Base-by-base conservation (phyloP, 2,329 filamentous ascomycete species). In the Colletotrichum orchidophilum region DNA sequence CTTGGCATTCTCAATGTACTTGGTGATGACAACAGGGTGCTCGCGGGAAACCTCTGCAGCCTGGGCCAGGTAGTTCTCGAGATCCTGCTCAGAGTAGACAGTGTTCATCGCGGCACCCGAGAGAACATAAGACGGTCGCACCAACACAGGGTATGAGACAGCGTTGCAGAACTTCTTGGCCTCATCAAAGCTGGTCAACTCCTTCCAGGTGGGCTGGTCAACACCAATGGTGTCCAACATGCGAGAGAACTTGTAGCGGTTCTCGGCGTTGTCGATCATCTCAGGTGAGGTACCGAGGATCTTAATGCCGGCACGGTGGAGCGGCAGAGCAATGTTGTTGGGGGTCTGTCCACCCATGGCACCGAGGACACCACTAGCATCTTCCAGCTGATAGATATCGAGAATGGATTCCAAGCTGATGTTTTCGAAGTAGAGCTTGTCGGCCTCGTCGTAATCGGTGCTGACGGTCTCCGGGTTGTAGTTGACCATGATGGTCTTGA, bases 91-190 rank as follows among this genome's bases (percentile, higher is more conserved):
- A 0, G 96, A 98, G 85, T 98, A 98, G 42, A 98, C 96, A 0
- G 96, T 98, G 87, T 98, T 99, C 96, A 99, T 99, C 21, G 96
- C 96, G 58, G 96, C 96, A 75, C 96, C 96, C 1, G 96, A 98
- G 6, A 99, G 88, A 55, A 99, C 96, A 78, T 99, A 99, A 0
- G 96, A 98, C 3, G 96, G 96, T 59, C 96, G 92, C 54, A 99
- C 96, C 65, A 99, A 87, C 62, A 98, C 96, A 3, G 96, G 96
- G 81, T 98, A 99, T 12, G 91, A 91, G 63, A 98, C 96, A 77
- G 91, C 93, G 74, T 94, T 87, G 80, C 96, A 98, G 86, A 99
- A 99, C 2, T 87, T 86, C 74, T 90, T 92, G 1, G 96, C 96
- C 78, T 98, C 96, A 52, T 95, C 92, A 75, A 97, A 95, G 84